Percentiles rank a stretch among this genome's conserved stretches.
These are phyloP conservation scores for Cercospora berteroae DNA, from an alignment of 2,329 filamentous ascomycete genomes.

Conservation along the genomic window DNA sequence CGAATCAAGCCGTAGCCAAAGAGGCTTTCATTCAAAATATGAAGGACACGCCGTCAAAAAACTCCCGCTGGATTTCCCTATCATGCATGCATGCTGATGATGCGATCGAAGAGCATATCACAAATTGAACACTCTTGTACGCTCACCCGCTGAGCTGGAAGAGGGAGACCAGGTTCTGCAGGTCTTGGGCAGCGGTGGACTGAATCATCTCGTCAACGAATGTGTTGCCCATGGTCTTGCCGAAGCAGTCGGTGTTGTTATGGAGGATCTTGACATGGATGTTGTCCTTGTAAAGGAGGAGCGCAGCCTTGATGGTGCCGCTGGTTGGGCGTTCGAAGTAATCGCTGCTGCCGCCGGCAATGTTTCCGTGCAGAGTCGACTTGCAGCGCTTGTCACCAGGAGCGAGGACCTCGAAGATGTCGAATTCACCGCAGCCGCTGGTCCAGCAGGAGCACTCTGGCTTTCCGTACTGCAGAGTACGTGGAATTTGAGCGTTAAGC, in stretches of 20 bases:
- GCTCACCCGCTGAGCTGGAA: slow-evolving; percentile 34
- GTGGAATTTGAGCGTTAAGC: slow-evolving; percentile 70
- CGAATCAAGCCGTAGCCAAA: slow-evolving; percentile 7
- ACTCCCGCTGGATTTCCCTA: not conserved
- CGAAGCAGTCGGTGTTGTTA: slow-evolving; percentile 40
- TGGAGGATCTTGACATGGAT: slow-evolving; percentile 57
- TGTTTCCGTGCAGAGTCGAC: slow-evolving; percentile 65
- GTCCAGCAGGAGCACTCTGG: slow-evolving; percentile 69
- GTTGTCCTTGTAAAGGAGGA: slow-evolving; percentile 57
- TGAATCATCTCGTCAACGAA: slow-evolving; percentile 39
- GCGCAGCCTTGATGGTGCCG: slow-evolving; percentile 61
- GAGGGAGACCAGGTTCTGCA: slow-evolving; percentile 39
- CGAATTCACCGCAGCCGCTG: slow-evolving; percentile 69
- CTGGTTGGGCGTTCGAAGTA: slow-evolving; percentile 67
- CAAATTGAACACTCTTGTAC: not conserved
- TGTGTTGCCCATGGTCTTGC: slow-evolving; percentile 35
- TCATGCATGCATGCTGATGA: slow-evolving; percentile 3
- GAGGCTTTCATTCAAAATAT: not conserved
- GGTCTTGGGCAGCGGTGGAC: slow-evolving; percentile 35
- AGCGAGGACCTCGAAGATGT: slow-evolving; percentile 70
- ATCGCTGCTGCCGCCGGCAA: slow-evolving; percentile 65
- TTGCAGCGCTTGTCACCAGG: slow-evolving; percentile 65
- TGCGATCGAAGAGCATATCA: slow-evolving; percentile 3
- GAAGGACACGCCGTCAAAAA: not conserved
- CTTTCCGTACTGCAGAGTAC: slow-evolving; percentile 65